Evolutionary conservation across 306 rosid species (phyloP).

Genomic region (Albizia julibrissin): DNA sequence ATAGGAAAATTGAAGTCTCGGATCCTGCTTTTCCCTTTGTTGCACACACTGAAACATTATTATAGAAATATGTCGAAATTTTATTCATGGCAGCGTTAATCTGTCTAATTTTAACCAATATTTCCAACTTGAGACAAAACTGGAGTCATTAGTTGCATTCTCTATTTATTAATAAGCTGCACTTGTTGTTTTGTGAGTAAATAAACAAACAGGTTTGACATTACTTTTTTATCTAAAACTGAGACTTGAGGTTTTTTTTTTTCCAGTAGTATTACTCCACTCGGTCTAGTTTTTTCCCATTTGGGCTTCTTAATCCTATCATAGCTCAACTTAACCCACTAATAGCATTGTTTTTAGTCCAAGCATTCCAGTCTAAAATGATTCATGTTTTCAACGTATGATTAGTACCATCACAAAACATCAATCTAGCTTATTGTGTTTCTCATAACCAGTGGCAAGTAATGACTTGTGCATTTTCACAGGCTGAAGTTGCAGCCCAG

Average conservation of each 20-base stretch:
- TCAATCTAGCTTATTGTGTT: conserved; percentile 17
- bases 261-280: background rate
- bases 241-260: background rate
- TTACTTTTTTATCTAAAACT: background rate
- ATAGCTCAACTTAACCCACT: background rate
- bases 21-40: background rate
- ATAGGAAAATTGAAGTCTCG: background rate
- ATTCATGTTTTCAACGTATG: background rate
- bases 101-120: background rate
- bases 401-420: conserved; percentile 28
- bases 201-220: background rate
- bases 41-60: background rate
- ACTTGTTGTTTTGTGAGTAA: background rate
- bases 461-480: conserved; percentile 37
- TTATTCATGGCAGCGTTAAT: background rate
- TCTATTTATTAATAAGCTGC: background rate
- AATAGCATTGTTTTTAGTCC: background rate
- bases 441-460: conserved; percentile 26
- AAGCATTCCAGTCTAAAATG: background rate
- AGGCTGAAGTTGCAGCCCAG: conserved; percentile 73
- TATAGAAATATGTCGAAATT: background rate
- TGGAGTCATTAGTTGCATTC: background rate
- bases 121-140: background rate
- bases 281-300: background rate
- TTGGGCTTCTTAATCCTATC: background rate